Evolutionary conservation across 306 rosid genomes (phyloP).

Genomic region (Carpinus fangiana): DNA sequence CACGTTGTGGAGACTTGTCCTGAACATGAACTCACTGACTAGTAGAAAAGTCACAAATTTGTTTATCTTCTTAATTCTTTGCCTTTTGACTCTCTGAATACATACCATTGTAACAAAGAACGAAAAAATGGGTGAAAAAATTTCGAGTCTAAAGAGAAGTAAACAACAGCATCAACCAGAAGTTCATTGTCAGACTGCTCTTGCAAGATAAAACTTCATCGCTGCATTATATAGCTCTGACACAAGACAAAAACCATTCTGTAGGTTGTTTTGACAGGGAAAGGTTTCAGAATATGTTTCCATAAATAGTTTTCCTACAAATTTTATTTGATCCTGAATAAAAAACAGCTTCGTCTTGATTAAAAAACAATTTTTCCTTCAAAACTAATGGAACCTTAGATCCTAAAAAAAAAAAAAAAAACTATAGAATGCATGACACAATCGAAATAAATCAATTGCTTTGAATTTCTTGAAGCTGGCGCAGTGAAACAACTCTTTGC

Average conservation of each 20-base stretch:
- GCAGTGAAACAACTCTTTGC: neutral
- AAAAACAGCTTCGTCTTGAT: neutral
- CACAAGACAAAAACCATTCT: neutral
- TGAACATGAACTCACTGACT: neutral
- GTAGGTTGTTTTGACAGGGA: neutral
- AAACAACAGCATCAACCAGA: neutral
- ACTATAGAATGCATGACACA: neutral
- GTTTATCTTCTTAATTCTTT: neutral
- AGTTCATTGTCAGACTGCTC: neutral
- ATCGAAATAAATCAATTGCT: neutral
- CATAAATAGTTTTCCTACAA: neutral
- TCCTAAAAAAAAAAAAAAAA: neutral
- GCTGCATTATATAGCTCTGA: neutral
- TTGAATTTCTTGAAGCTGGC: neutral
- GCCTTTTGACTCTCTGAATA: neutral
- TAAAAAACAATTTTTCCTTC: neutral
- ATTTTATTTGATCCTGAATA: neutral
- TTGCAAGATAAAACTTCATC: neutral
- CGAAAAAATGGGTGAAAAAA: neutral
- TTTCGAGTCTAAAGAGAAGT: neutral
- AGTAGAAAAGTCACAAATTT: neutral
- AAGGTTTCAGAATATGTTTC: neutral
- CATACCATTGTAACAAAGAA: neutral
- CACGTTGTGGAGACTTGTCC: neutral
- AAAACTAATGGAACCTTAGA: neutral